Evolutionary conservation across 352 stramenopile genomes (phyloP).

Genomic region (Phytophthora aleatoria): DNA sequence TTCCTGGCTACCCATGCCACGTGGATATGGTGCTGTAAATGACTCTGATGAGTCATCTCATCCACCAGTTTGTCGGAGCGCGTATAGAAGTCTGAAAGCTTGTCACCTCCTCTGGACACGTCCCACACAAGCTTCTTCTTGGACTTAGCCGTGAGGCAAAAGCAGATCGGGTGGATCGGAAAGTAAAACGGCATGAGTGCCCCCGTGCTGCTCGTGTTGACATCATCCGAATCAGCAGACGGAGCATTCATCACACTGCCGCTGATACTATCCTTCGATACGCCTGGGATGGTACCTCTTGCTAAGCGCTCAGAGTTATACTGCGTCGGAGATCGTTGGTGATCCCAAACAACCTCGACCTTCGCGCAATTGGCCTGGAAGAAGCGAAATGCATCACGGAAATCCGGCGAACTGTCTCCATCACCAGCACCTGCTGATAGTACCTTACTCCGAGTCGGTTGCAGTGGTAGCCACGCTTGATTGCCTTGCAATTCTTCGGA

Average conservation of each 20-base stretch:
- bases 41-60: slow-evolving; percentile 76
- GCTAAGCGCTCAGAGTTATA: not conserved
- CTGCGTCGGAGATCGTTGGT: slow-evolving; percentile 19
- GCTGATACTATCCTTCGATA: not conserved
- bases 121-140: slow-evolving; percentile 75
- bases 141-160: slow-evolving; percentile 71
- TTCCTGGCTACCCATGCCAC: slow-evolving; percentile 45
- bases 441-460: slow-evolving; percentile 8
- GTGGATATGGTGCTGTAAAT: slow-evolving; percentile 40
- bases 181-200: slow-evolving; percentile 71
- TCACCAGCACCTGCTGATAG: slow-evolving; percentile 2
- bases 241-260: not conserved
- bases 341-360: slow-evolving; percentile 76
- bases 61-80: slow-evolving; percentile 72
- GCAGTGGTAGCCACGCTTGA: slow-evolving; percentile 3
- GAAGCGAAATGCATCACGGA: slow-evolving; percentile 59
- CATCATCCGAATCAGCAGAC: not conserved
- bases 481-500: slow-evolving; percentile 8
- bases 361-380: slow-evolving; percentile 70
- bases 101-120: slow-evolving; percentile 61
- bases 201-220: slow-evolving; percentile 5
- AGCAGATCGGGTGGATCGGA: slow-evolving; percentile 75
- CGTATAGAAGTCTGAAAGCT: slow-evolving; percentile 70
- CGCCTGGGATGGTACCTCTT: slow-evolving; percentile 1
- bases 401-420: slow-evolving; percentile 27